A percentile compares a stretch with the other conserved stretches of the same genome.
These are phyloP conservation scores for Entomophthora muscae DNA, from an alignment of 371 early-diverging fungal genomes.

Conservation along the genomic window DNA sequence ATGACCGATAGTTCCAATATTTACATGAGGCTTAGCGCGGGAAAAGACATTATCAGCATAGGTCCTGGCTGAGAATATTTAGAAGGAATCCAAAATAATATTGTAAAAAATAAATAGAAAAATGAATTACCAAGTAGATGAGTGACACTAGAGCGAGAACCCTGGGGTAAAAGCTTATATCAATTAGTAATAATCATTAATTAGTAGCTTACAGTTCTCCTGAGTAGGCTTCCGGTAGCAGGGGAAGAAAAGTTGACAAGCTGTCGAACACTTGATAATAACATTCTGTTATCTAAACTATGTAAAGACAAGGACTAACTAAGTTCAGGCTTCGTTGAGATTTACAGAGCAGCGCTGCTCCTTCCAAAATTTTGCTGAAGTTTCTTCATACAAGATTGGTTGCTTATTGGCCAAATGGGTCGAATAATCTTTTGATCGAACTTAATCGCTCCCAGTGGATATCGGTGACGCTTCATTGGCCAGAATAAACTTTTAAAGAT, in stretches of 20 bases:
- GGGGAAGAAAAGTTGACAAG: neutral
- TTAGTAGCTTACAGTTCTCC: neutral
- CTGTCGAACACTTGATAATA: neutral
- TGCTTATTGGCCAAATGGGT: no score
- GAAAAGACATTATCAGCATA: constrained; percentile 19
- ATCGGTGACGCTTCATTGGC: no score
- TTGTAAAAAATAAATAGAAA: constrained; percentile 4
- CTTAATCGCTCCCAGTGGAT: no score
- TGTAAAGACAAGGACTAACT: no score
- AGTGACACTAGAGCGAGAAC: neutral
- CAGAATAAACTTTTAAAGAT: no score
- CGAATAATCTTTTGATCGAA: no score
- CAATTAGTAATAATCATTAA: neutral
- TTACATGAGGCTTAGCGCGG: constrained; percentile 91
- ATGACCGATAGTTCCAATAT: constrained; percentile 99
- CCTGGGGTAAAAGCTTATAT: neutral
- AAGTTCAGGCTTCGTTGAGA: no score
- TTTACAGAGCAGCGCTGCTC: no score
- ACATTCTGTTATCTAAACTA: no score
- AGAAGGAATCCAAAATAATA: neutral
- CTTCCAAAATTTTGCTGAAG: no score
- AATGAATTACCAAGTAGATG: neutral
- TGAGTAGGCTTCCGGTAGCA: neutral
- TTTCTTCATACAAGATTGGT: no score
- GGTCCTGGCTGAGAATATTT: neutral